phyloP scores from a whole-genome alignment of 345 rosid genomes.

The Limnanthes douglasii region DNA sequence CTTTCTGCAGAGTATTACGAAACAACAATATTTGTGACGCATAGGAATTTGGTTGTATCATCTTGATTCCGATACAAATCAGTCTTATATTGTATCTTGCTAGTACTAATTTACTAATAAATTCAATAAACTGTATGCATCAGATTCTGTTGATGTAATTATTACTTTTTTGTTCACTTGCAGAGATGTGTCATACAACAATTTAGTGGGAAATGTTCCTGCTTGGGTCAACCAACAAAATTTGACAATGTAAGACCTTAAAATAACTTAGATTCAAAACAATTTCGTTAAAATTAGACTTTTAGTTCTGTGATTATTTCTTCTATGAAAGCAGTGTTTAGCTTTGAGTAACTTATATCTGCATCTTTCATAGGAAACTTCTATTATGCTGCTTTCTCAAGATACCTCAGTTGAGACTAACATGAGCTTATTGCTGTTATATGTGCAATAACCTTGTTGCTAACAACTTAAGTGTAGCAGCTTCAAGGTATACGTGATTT shows the following conservation, averaged over 20 bases:
- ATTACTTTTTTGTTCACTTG: no score
- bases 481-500: constrained; percentile 12
- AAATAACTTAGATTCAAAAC: no score
- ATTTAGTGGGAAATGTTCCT: constrained; percentile 49
- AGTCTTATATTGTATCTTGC: constrained; percentile 22
- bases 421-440: background rate
- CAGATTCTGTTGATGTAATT: no score
- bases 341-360: no score
- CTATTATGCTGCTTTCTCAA: no score
- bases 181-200: constrained; percentile 81
- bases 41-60: no score
- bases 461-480: constrained; percentile 11
- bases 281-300: no score
- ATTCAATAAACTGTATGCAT: no score
- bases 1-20: constrained; percentile 17
- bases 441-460: constrained; percentile 15
- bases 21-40: constrained; percentile 23
- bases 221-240: constrained; percentile 35
- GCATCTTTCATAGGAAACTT: no score
- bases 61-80: constrained; percentile 26
- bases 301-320: no score
- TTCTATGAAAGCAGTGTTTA: background rate
- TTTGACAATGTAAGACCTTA: constrained; percentile 53
- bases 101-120: no score
- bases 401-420: constrained; percentile 2